phyloP scores from a whole-genome alignment of 352 stramenopile genomes.

The Pythium plurisporium region DNA sequence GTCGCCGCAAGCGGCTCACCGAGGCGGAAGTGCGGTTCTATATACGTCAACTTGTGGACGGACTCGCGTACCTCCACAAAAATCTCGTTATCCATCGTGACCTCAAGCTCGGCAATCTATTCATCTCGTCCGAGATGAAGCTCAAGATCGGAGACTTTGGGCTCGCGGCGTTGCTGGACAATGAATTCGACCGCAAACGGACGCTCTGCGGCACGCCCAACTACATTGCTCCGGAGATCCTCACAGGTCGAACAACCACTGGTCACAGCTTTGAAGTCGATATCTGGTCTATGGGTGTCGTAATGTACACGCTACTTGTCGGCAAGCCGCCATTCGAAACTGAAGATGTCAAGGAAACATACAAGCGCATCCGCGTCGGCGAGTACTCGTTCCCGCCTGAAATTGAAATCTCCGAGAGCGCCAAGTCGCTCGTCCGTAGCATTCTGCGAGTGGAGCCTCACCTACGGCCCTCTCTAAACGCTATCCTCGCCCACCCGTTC shows the following conservation, averaged over 20 bases:
- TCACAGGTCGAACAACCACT: conserved; percentile 83
- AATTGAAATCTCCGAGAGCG: conserved; percentile 77
- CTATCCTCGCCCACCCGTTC: conserved; percentile 79
- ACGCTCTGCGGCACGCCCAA: conserved; percentile 96
- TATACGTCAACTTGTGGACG: conserved; percentile 87
- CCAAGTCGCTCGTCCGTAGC: conserved; percentile 65
- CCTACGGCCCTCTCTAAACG: conserved; percentile 60
- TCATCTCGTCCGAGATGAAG: conserved; percentile 92
- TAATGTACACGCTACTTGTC: conserved; percentile 97
- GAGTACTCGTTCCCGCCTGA: conserved; percentile 94
- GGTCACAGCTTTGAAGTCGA: conserved; percentile 98
- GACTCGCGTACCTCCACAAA: conserved; percentile 93
- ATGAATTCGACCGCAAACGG: conserved; percentile 90
- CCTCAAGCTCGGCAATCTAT: conserved; percentile 97
- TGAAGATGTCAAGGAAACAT: conserved; percentile 97
- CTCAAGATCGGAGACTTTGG: conserved; percentile 98
- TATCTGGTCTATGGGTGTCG: conserved; percentile 97
- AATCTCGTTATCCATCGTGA: conserved; percentile 96
- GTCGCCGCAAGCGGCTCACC: conserved; percentile 91
- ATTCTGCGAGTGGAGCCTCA: conserved; percentile 74
- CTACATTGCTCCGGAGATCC: conserved; percentile 92
- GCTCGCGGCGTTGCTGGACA: conserved; percentile 83
- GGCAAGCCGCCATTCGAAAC: conserved; percentile 97
- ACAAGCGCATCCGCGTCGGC: conserved; percentile 96
- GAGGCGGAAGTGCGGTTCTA: conserved; percentile 95